phyloP scores from a whole-genome alignment of 1,139 yeast species.

The Yarrowia galli region DNA sequence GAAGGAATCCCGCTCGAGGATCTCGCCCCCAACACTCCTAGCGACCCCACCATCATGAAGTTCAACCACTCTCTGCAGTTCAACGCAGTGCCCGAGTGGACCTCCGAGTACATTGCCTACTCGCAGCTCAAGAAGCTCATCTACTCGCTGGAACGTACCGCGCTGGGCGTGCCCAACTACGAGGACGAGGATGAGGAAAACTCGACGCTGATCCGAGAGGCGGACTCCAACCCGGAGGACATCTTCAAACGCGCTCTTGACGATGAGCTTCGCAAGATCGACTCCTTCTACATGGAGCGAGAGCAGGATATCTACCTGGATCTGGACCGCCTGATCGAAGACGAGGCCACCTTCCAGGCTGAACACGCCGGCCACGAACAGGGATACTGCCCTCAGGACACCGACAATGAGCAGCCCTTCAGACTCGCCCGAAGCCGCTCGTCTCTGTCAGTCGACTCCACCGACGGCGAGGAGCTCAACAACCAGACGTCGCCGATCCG shows the following conservation, averaged over 20 bases:
- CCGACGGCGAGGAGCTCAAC: conserved; percentile 32
- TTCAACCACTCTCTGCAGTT: conserved; percentile 76
- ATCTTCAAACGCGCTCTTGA: conserved; percentile 62
- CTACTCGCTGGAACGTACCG: conserved; percentile 57
- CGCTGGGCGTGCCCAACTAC: conserved; percentile 45
- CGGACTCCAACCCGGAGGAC: conserved; percentile 57
- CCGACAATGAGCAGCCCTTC: conserved; percentile 37
- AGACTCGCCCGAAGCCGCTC: conserved; percentile 36
- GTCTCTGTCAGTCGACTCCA: conserved; percentile 31
- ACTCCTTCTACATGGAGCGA: conserved; percentile 60
- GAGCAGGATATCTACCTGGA: conserved; percentile 59
- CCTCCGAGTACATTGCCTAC: conserved; percentile 69
- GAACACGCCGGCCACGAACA: conserved; percentile 39
- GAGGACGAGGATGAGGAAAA: conserved; percentile 50
- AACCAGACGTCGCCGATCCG: conserved; percentile 9
- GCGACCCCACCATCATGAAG: conserved; percentile 58
- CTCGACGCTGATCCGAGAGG: conserved; percentile 50
- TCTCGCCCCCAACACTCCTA: conserved; percentile 6
- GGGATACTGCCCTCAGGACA: conserved; percentile 30
- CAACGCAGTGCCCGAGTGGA: conserved; percentile 85
- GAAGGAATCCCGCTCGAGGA: conserved; percentile 38
- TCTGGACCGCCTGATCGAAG: conserved; percentile 57
- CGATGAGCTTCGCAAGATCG: conserved; percentile 63
- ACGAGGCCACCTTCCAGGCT: conserved; percentile 46
- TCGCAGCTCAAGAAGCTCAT: conserved; percentile 68